Percentiles rank a stretch among this genome's conserved stretches.
Conservation (phyloP, 768 basidiomycete genomes). For the Candolleomyces eurysporus region DNA sequence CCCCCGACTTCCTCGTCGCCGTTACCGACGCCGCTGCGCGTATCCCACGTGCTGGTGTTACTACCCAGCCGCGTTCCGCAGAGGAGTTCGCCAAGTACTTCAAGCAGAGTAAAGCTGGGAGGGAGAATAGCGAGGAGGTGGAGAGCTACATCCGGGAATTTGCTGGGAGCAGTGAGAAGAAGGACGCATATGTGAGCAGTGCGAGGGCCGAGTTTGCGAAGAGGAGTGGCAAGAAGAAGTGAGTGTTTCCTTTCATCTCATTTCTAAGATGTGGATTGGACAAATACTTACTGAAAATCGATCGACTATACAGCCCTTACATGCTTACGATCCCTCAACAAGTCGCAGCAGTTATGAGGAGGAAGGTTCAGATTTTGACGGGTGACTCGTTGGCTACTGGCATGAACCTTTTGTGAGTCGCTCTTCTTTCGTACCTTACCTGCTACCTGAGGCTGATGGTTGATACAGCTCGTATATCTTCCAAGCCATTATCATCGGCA, state of each 20-base stretch:
- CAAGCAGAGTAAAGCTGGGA: conserved; percentile 35
- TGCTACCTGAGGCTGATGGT: background rate
- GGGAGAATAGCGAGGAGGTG: conserved; percentile 44
- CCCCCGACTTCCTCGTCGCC: conserved; percentile 61
- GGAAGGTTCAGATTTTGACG: conserved; percentile 42
- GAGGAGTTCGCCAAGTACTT: conserved; percentile 56
- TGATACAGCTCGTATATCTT: conserved; percentile 48
- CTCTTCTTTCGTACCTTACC: background rate
- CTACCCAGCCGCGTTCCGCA: conserved; percentile 50
- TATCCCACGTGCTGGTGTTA: conserved; percentile 40
- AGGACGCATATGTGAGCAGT: conserved; percentile 43
- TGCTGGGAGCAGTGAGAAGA: conserved; percentile 43
- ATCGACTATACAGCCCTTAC: conserved; percentile 35
- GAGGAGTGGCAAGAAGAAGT: conserved; percentile 36
- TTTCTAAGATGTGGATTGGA: background rate
- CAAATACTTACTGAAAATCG: background rate
- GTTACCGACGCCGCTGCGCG: conserved; percentile 64
- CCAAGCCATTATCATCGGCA: conserved; percentile 54
- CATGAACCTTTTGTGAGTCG: conserved; percentile 31
- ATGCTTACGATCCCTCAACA: conserved; percentile 45
- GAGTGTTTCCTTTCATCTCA: conserved; percentile 1
- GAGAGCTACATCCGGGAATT: conserved; percentile 41
- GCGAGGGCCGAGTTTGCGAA: conserved; percentile 52
- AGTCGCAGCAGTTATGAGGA: conserved; percentile 41
- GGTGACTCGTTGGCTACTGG: conserved; percentile 38